Evolutionary conservation across 2,329 filamentous ascomycete species (phyloP), one percentile per base, ranked within the genome.

Genomic region (Dothideomycetes sp.): DNA sequence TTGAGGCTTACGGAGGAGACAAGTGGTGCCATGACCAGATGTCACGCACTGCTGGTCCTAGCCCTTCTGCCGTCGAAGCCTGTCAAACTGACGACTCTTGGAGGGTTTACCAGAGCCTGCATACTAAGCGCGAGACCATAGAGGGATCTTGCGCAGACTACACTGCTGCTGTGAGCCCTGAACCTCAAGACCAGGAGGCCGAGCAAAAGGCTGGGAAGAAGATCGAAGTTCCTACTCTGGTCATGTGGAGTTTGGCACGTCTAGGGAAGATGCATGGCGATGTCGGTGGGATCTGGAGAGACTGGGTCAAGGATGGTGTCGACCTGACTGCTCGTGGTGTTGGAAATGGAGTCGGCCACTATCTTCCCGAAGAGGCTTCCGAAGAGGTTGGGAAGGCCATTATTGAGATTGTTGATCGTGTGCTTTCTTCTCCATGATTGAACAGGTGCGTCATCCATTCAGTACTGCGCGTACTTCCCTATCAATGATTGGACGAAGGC

Each of bases 121-220:
- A 72, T 45, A 57, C 56, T 15, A 56, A 56, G 14, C 52, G 59
- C 4, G 63, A 62, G 29, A 62, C 65, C 4, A 54, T 72, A 3
- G 50, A 57, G 16, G 62, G 64, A 1, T 58, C 52, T 19, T 69
- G 65, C 46, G 64, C 64, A 38, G 69, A 73, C 49, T 73, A 72
- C 44, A 53, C 61, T 12, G 61, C 64, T 4, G 66, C 60, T 1
- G 62, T 65, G 1, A 47, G 47, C 12, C 55, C 58, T 18, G 69
- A 73, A 47, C 55, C 60, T 8, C 50, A 56, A 12, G 53, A 60
- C 46, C 66, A 72, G 54, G 56, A 53, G 33, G 52, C 54, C 17
- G 69, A 72, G 49, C 66, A 71, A 49, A 52, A 54, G 35, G 52
- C 48, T 1, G 66, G 64, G 3, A 54, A 57, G 45, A 70, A 66